Conservation (phyloP, 1,284 basidiomycete genomes). For the Golubevia pallescens region DNA sequence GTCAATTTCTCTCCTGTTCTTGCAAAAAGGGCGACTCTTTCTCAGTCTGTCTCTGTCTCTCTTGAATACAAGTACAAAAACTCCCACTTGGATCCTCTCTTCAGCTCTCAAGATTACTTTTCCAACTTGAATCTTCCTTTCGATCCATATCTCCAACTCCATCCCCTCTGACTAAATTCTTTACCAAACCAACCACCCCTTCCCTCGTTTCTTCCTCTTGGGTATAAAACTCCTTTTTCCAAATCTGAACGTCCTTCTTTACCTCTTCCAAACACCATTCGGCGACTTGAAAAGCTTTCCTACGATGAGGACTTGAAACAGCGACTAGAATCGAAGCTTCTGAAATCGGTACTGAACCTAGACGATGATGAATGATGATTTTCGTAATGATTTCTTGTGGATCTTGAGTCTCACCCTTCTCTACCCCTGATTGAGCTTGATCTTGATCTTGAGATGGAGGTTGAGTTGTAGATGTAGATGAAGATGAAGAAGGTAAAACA, state of each 20-base stretch:
- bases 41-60: no score
- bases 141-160: no score
- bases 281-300: slow-evolving; percentile 79
- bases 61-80: no score
- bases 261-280: slow-evolving; percentile 82
- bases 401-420: neutral
- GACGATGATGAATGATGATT: slow-evolving; percentile 76
- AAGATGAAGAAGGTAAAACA: neutral
- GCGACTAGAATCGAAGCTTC: slow-evolving; percentile 83
- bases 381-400: slow-evolving; percentile 9
- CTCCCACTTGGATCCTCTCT: no score
- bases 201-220: slow-evolving; percentile 69
- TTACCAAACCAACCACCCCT: no score
- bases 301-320: slow-evolving; percentile 82
- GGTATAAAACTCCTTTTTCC: slow-evolving; percentile 83
- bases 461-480: neutral
- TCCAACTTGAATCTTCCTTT: no score
- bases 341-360: slow-evolving; percentile 78
- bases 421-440: neutral
- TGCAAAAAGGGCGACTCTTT: no score
- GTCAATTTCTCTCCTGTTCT: no score
- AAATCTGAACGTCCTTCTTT: slow-evolving; percentile 81
- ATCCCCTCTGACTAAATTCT: no score
- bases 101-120: no score
- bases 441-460: no score